These are phyloP conservation scores for Fusarium sacchari DNA, from an alignment of 2,329 filamentous ascomycete species.

Conservation along the genomic window DNA sequence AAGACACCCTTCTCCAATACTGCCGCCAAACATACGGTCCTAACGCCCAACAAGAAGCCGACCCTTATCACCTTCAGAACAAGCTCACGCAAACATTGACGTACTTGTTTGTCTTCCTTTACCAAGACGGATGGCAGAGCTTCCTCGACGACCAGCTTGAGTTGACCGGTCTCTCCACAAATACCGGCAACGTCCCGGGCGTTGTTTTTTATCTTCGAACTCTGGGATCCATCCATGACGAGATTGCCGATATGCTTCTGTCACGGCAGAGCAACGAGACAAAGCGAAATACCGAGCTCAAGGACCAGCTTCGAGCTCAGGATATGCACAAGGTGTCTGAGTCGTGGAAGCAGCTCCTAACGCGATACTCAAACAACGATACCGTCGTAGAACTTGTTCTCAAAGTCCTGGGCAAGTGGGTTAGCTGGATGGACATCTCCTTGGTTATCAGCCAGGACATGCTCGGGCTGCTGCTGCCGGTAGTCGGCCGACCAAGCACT, in stretches of 20 bases:
- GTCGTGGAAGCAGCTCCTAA: slow-evolving; percentile 92
- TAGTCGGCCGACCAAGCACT: slow-evolving; percentile 79
- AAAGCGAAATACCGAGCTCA: slow-evolving; percentile 87
- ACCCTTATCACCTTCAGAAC: slow-evolving; percentile 86
- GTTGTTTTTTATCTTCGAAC: slow-evolving; percentile 90
- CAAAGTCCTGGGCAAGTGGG: slow-evolving; percentile 94
- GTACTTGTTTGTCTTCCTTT: slow-evolving; percentile 88
- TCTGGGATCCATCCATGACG: slow-evolving; percentile 90
- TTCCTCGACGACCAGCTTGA: slow-evolving; percentile 92
- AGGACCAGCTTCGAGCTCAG: slow-evolving; percentile 86
- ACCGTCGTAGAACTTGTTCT: slow-evolving; percentile 86
- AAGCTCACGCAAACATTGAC: slow-evolving; percentile 97
- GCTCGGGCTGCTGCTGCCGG: slow-evolving; percentile 83
- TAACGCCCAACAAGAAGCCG: slow-evolving; percentile 67
- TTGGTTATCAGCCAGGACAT: slow-evolving; percentile 91
- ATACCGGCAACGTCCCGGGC: slow-evolving; percentile 76
- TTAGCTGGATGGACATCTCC: slow-evolving; percentile 98
- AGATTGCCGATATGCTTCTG: slow-evolving; percentile 93
- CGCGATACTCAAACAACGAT: slow-evolving; percentile 78
- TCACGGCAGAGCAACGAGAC: slow-evolving; percentile 80
- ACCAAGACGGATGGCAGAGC: slow-evolving; percentile 84
- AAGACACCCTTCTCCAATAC: slow-evolving; percentile 84
- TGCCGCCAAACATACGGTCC: slow-evolving; percentile 78
- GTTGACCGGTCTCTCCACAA: slow-evolving; percentile 73
- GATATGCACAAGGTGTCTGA: slow-evolving; percentile 89